Conservation (phyloP, 2,329 filamentous ascomycete genomes). For the Xenosphaeropsis pyriputrescens region DNA sequence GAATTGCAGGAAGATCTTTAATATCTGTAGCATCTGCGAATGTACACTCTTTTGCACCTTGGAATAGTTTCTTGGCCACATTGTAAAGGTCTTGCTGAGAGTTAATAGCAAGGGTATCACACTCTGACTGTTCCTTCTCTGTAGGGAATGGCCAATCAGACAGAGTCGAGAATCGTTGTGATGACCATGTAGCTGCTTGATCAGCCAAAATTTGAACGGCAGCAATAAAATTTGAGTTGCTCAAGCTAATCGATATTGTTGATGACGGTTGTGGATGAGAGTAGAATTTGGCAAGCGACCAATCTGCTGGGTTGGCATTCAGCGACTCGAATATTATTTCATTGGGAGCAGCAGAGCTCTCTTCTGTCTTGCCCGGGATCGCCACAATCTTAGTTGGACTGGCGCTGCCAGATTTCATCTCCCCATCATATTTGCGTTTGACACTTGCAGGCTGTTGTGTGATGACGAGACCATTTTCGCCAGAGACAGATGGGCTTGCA, state of each 20-base stretch:
- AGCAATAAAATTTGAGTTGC: conserved; percentile 47
- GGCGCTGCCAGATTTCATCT: too few relatives aligned
- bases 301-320: conserved; percentile 14
- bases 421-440: too few relatives aligned
- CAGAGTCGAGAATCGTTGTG: too few relatives aligned
- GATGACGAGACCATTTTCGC: too few relatives aligned
- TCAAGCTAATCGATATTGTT: conserved; percentile 12
- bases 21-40: conserved; percentile 39
- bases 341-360: too few relatives aligned
- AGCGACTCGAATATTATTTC: too few relatives aligned
- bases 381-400: too few relatives aligned
- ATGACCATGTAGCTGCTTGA: conserved; percentile 32
- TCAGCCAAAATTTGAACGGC: conserved; percentile 60
- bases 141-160: conserved; percentile 3
- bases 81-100: conserved; percentile 29
- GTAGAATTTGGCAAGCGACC: conserved; percentile 38
- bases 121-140: conserved; percentile 1
- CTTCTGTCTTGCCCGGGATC: too few relatives aligned
- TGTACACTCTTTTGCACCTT: conserved; percentile 23
- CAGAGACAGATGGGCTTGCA: too few relatives aligned
- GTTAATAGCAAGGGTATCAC: conserved; percentile 3
- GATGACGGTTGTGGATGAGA: conserved; percentile 39
- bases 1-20: conserved; percentile 37
- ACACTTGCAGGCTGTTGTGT: too few relatives aligned
- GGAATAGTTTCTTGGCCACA: conserved; percentile 28